These are phyloP conservation scores for Datisca glomerata DNA, from an alignment of 306 rosid species.

Conservation along the genomic window DNA sequence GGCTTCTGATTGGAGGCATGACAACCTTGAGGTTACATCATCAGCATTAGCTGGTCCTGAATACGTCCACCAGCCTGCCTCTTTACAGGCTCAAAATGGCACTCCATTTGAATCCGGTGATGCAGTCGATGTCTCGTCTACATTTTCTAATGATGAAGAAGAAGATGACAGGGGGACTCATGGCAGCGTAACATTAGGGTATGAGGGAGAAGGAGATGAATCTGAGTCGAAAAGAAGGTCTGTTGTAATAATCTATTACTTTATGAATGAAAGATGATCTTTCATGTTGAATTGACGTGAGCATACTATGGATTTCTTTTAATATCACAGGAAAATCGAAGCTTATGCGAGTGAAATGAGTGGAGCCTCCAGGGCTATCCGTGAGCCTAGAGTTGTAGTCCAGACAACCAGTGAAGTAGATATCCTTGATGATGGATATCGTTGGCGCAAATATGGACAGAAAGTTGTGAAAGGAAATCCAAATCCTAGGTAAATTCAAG, in stretches of 20 bases:
- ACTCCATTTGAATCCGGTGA: slow-evolving; percentile 51
- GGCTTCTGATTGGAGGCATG: slow-evolving; percentile 46
- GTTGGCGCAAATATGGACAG: slow-evolving; percentile 98
- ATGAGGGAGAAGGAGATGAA: slow-evolving; percentile 89
- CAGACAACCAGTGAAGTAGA: slow-evolving; percentile 98
- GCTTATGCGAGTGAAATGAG: slow-evolving; percentile 77
- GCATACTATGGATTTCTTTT: slow-evolving; percentile 9
- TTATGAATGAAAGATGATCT: slow-evolving; percentile 15
- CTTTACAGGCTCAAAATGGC: slow-evolving; percentile 57
- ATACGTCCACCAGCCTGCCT: slow-evolving; percentile 43
- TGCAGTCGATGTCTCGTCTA: slow-evolving; percentile 74
- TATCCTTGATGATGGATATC: slow-evolving; percentile 90
- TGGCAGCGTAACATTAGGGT: slow-evolving; percentile 74
- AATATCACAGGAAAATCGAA: slow-evolving; percentile 69
- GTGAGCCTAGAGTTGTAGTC: slow-evolving; percentile 97
- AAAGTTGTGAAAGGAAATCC: slow-evolving; percentile 98
- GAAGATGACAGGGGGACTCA: slow-evolving; percentile 86
- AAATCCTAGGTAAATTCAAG: slow-evolving; percentile 63
- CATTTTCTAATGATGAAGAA: slow-evolving; percentile 74
- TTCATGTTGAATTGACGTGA: slow-evolving; percentile 8
- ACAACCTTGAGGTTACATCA: slow-evolving; percentile 73
- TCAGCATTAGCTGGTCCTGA: slow-evolving; percentile 55
- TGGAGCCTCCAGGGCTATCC: slow-evolving; percentile 95
- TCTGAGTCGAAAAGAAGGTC: slow-evolving; percentile 92
- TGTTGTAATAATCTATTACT: slow-evolving; percentile 13